These are phyloP conservation scores for Calendula officinalis DNA, from an alignment of 129 eudicot genomes.

Conservation along the genomic window DNA sequence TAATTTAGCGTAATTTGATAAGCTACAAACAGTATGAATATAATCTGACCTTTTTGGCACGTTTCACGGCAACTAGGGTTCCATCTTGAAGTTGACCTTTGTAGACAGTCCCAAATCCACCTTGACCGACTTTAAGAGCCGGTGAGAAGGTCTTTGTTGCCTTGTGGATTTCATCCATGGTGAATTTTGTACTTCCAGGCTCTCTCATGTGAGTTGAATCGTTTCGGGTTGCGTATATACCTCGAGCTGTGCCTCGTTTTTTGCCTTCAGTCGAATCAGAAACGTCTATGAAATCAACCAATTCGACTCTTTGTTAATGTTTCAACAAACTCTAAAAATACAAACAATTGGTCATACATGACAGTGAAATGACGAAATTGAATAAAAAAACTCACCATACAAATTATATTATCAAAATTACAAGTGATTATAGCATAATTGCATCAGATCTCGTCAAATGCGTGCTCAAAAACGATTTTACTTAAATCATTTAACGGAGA, in stretches of 20 bases:
- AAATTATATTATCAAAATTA: too few species aligned
- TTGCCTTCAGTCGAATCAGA: conserved; percentile 42
- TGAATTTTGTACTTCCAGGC: conserved; percentile 57
- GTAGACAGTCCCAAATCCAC: conserved; percentile 93
- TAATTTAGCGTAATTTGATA: neutral
- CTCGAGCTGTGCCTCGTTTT: conserved; percentile 33
- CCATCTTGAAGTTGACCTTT: conserved; percentile 78
- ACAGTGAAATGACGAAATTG: neutral
- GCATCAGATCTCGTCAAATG: conserved; percentile 9
- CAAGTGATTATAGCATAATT: neutral
- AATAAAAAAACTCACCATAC: too few species aligned
- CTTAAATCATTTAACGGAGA: conserved; percentile 1
- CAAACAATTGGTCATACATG: neutral
- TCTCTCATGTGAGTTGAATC: conserved; percentile 48
- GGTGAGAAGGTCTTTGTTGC: conserved; percentile 88
- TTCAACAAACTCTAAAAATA: neutral
- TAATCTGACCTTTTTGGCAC: conserved; percentile 72
- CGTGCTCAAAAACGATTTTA: neutral
- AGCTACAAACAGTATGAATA: neutral
- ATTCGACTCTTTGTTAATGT: neutral
- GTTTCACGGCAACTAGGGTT: conserved; percentile 80
- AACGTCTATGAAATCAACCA: conserved; percentile 33
- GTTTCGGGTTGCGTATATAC: conserved; percentile 47
- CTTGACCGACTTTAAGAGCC: conserved; percentile 79
- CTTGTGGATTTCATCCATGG: conserved; percentile 57